These are phyloP conservation scores for Triadica sebifera DNA, from an alignment of 345 rosid genomes.

Conservation along the genomic window DNA sequence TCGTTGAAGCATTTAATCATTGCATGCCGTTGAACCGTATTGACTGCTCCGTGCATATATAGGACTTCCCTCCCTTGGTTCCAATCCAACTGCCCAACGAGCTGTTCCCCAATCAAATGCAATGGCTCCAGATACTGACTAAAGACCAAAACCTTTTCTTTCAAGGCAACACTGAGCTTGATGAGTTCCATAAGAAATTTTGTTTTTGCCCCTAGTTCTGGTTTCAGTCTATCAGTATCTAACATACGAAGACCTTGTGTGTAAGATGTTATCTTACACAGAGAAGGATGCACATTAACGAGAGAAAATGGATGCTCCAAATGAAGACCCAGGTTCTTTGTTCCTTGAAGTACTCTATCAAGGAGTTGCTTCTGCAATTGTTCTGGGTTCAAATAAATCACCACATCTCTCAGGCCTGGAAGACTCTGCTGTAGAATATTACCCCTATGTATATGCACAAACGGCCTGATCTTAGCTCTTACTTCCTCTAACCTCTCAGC, in stretches of 20 bases:
- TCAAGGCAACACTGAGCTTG: slow-evolving; percentile 34
- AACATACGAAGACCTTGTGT: slow-evolving; percentile 11
- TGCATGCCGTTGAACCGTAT: slow-evolving; percentile 41
- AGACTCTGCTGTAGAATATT: slow-evolving; percentile 50
- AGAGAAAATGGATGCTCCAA: slow-evolving; percentile 41
- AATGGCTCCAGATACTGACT: slow-evolving; percentile 58
- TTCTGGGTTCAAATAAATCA: slow-evolving; percentile 49
- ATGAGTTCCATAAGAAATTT: slow-evolving; percentile 55
- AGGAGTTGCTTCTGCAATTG: slow-evolving; percentile 45
- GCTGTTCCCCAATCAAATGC: slow-evolving; percentile 42
- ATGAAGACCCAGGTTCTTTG: not conserved
- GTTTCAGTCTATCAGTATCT: slow-evolving; percentile 23
- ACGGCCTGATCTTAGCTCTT: slow-evolving; percentile 44
- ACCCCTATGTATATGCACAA: slow-evolving; percentile 75
- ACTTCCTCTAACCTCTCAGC: slow-evolving; percentile 26
- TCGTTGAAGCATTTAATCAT: slow-evolving; percentile 55
- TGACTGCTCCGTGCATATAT: slow-evolving; percentile 45
- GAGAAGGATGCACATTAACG: slow-evolving; percentile 64
- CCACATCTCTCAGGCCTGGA: slow-evolving; percentile 60
- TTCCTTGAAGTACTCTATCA: not conserved
- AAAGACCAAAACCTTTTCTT: slow-evolving; percentile 71
- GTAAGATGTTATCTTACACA: not conserved
- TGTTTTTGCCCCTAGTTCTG: slow-evolving; percentile 56
- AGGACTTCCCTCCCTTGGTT: slow-evolving; percentile 42
- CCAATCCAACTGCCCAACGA: slow-evolving; percentile 45